Percentiles rank a stretch among this genome's conserved stretches.
phyloP scores from a whole-genome alignment of 805 yeast genomes.

The Yarrowia alimentaria region DNA sequence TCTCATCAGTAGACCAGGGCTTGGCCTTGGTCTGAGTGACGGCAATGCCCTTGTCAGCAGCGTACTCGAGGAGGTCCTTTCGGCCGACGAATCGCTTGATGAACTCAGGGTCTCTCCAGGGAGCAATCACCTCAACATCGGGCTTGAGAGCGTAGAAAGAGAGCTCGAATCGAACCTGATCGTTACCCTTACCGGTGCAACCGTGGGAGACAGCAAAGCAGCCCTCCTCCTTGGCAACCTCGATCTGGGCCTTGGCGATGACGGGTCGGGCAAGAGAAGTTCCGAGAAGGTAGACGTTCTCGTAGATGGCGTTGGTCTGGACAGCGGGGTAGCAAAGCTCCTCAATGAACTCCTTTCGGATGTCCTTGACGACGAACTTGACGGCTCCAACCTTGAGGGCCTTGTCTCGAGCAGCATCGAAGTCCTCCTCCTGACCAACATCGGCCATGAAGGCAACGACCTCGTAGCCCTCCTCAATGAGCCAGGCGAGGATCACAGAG shows the following conservation, averaged over 20 bases:
- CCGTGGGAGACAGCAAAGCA: constrained; percentile 99
- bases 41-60: constrained; percentile 86
- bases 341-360: constrained; percentile 91
- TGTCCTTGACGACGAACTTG: constrained; percentile 90
- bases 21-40: constrained; percentile 97
- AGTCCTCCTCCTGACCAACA: constrained; percentile 99
- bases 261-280: constrained; percentile 99
- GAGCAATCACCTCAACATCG: constrained; percentile 93
- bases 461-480: constrained; percentile 95
- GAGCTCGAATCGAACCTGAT: constrained; percentile 96
- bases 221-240: constrained; percentile 95
- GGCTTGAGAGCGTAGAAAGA: constrained; percentile 98
- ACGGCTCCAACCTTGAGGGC: constrained; percentile 97
- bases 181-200: constrained; percentile 99
- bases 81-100: constrained; percentile 97
- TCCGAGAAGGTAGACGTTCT: constrained; percentile 93
- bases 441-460: constrained; percentile 98
- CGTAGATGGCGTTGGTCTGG: constrained; percentile 96
- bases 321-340: constrained; percentile 94
- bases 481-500: constrained; percentile 96
- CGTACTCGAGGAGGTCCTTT: constrained; percentile 90
- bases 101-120: constrained; percentile 98
- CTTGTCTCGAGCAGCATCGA: constrained; percentile 93
- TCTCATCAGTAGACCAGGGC: constrained; percentile 99
- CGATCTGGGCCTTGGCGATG: constrained; percentile 96